These are phyloP conservation scores for Globisporangium yorkense DNA, from an alignment of 352 stramenopile species.

Conservation along the genomic window DNA sequence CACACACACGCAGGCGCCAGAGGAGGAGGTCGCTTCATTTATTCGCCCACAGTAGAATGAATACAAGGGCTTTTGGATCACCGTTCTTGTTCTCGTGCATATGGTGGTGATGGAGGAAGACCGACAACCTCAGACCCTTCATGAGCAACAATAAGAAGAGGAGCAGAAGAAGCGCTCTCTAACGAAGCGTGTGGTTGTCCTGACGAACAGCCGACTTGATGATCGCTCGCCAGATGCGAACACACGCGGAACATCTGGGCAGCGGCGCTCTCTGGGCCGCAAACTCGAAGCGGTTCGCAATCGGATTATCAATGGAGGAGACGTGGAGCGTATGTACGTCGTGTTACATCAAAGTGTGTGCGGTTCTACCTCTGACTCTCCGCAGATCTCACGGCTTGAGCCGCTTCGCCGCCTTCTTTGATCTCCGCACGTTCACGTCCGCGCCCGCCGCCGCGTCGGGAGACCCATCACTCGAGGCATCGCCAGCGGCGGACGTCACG, in stretches of 20 bases:
- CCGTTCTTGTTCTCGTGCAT: not conserved
- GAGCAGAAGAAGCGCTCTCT: too few relatives aligned
- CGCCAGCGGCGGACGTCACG: conserved; percentile 1
- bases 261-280: too few relatives aligned
- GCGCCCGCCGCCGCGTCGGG: not conserved
- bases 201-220: too few relatives aligned
- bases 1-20: not conserved
- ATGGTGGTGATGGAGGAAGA: not conserved
- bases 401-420: conserved; percentile 9
- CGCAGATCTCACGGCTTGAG: conserved; percentile 6
- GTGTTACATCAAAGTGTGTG: not conserved
- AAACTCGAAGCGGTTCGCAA: too few relatives aligned
- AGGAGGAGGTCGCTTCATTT: not conserved
- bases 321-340: too few relatives aligned
- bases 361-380: not conserved
- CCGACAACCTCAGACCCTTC: too few relatives aligned
- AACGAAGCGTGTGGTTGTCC: too few relatives aligned
- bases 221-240: too few relatives aligned
- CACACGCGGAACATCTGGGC: too few relatives aligned
- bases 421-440: conserved; percentile 5
- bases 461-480: not conserved
- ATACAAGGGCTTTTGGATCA: conserved; percentile 17
- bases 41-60: conserved; percentile 18
- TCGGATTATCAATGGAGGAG: too few relatives aligned
- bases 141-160: too few relatives aligned